Conservation (phyloP, 2,329 filamentous ascomycete genomes). For the Aspergillus pseudoviridinutans region DNA sequence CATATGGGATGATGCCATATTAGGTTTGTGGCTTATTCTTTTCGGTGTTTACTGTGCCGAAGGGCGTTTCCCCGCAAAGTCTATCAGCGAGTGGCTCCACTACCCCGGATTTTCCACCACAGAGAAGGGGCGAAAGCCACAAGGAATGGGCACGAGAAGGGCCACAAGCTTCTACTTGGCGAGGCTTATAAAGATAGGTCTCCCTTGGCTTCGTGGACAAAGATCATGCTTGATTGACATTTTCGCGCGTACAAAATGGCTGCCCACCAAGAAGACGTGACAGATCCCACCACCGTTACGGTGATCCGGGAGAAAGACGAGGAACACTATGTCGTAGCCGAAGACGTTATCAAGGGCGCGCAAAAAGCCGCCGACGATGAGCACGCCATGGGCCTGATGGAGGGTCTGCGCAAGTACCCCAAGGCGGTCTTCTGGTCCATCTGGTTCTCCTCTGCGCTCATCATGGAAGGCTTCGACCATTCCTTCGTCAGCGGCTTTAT, state of each 20-base stretch:
- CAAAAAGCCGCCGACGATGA: neutral
- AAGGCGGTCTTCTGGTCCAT: conserved; percentile 21
- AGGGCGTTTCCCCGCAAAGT: neutral
- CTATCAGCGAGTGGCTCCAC: neutral
- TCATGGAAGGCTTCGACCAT: conserved; percentile 27
- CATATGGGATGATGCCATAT: neutral
- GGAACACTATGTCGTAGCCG: neutral
- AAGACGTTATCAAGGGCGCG: neutral
- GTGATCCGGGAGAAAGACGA: neutral
- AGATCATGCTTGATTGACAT: neutral
- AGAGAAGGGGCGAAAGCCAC: neutral
- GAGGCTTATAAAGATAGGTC: neutral
- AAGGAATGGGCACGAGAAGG: neutral
- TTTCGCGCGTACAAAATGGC: neutral
- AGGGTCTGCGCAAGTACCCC: conserved; percentile 7
- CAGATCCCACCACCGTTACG: neutral
- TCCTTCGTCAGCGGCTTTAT: conserved; percentile 27
- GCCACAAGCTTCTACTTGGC: neutral
- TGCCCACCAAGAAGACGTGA: neutral
- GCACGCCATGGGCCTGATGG: neutral
- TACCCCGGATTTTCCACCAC: neutral
- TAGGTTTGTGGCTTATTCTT: neutral
- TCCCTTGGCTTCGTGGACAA: neutral
- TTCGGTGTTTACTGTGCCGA: neutral
- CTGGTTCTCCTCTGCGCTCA: conserved; percentile 16